Percentiles rank a stretch among this genome's conserved stretches.
These are phyloP conservation scores for Sinapis alba DNA, from an alignment of 441 rosid genomes.

Conservation along the genomic window DNA sequence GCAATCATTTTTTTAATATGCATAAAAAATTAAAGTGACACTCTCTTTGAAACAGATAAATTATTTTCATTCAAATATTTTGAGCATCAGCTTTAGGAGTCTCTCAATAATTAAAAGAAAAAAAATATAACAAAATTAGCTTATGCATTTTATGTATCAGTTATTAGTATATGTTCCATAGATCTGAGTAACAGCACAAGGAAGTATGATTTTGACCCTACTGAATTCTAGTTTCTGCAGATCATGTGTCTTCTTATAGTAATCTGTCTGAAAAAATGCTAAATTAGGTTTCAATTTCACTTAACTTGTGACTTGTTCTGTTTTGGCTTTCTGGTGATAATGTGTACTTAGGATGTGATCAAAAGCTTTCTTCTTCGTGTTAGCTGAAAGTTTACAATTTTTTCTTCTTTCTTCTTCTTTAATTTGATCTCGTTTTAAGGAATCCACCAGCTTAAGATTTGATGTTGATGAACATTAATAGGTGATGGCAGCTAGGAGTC, in stretches of 20 bases:
- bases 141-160: no score
- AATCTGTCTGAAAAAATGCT: slow-evolving; percentile 5
- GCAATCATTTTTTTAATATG: no score
- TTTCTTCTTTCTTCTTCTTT: neutral
- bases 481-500: slow-evolving; percentile 99
- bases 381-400: slow-evolving; percentile 32
- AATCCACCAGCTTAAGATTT: no score
- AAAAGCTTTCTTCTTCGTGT: slow-evolving; percentile 84
- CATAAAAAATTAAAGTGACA: no score
- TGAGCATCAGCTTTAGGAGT: no score
- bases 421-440: no score
- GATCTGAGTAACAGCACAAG: slow-evolving; percentile 3
- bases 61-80: no score
- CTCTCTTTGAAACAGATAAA: no score
- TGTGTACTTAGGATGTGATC: slow-evolving; percentile 72
- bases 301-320: neutral
- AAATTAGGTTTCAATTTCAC: slow-evolving; percentile 15
- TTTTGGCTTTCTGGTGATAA: neutral
- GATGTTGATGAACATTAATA: slow-evolving; percentile 22
- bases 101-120: no score
- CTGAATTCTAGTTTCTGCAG: neutral
- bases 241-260: neutral
- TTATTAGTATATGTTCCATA: neutral
- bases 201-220: neutral
- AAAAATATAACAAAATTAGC: no score